Base-by-base conservation (phyloP, 2,329 filamentous ascomycete species). In the Leptosphaerulina australis region DNA sequence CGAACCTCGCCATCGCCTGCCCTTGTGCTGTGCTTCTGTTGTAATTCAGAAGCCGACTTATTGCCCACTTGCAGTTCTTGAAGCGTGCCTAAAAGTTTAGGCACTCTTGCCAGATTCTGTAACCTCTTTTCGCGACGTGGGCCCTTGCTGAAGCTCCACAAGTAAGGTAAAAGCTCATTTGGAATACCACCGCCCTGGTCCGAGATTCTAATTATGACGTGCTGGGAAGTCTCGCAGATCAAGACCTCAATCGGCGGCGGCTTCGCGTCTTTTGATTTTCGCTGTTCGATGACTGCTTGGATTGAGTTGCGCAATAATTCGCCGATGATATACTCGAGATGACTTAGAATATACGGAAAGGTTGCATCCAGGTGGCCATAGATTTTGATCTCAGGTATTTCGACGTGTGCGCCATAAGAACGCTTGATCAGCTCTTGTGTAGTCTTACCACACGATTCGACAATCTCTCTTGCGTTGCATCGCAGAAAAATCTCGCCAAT, bases 111-210 rank as follows among this genome's bases (percentile, higher is more conserved):
- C 7, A 99, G 81, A 69, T 97, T 97, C 62, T 90, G 80, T n/a
- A 97, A 81, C 3, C 91, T 85, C 53, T 85, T 83, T 59, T 87
- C 81, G 50, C 86, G 88, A 26, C 90, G 85, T 2, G 92, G 91
- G 0, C 93, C 93, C 74, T 97, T 97, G 74, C 87, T 91, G 71
- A 99, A 99, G 20, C 91, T 96, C 94, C 95, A 99, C 5, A 99
- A 81, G 69, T 95, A 88, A 0, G 93, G 92, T 17, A 97, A 77
- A 50, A 93, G 84, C 33, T 94, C 90, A 38, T 86, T 84, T 0
- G 91, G 87, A 44, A 99, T 90, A 26, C 95, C 94, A 55, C 95
- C 94, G 38, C 93, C 94, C 70, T 91, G 91, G 69, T 99, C 95
- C 0, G 92, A 97, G 33, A 99, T 90, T 31, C 94, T 86, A 72